Conservation (phyloP, 2,329 filamentous ascomycete species). For the Endothia cerciana region DNA sequence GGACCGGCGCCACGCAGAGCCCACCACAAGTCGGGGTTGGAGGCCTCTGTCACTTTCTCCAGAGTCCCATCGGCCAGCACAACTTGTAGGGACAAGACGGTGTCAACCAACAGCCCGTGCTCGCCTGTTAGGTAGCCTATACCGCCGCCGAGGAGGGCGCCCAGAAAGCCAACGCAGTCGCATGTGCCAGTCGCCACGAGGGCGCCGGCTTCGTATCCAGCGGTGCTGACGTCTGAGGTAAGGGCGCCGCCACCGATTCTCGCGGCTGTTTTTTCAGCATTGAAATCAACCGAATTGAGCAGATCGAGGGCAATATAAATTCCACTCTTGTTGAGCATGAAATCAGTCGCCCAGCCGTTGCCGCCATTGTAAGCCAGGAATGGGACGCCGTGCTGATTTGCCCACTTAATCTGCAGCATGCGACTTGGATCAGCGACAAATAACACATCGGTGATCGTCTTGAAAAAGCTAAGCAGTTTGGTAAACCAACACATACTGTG, state of each 20-base stretch:
- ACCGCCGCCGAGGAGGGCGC: constrained; percentile 14
- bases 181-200: constrained; percentile 5
- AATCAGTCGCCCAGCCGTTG: constrained; percentile 8
- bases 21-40: constrained; percentile 55
- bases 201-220: not conserved
- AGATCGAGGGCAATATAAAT: constrained; percentile 10
- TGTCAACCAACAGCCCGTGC: constrained; percentile 16
- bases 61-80: constrained; percentile 23
- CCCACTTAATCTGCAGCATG: constrained; percentile 4
- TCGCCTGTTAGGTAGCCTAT: constrained; percentile 18
- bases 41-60: constrained; percentile 33
- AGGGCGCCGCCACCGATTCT: not conserved
- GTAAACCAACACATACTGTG: not conserved
- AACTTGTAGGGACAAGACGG: constrained; percentile 2
- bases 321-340: not conserved
- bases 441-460: not conserved
- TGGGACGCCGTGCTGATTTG: not conserved
- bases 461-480: not conserved
- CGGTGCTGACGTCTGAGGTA: not conserved
- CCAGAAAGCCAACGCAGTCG: constrained; percentile 8
- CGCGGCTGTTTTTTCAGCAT: not conserved
- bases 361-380: constrained; percentile 6
- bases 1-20: constrained; percentile 60
- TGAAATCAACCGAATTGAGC: not conserved
- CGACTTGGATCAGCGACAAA: not conserved